phyloP scores from a whole-genome alignment of 345 rosid species.

The Moricandia arvensis region DNA sequence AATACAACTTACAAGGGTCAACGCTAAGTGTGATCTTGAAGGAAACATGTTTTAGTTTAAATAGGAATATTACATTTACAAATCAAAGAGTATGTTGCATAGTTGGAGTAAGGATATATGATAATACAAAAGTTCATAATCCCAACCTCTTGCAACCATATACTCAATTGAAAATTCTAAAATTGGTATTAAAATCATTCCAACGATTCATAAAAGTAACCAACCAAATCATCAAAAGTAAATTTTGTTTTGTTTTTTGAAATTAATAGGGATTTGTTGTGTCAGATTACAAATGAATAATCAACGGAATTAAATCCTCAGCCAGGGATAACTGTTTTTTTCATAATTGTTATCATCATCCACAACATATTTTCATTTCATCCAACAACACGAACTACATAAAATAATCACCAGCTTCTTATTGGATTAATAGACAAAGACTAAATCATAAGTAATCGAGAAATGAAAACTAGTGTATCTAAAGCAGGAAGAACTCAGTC shows the following conservation, averaged over 20 bases:
- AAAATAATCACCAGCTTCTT: slow-evolving; percentile 7
- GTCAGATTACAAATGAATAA: slow-evolving; percentile 23
- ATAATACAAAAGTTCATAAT: no score
- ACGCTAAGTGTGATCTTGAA: no score
- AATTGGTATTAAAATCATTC: neutral
- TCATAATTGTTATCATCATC: slow-evolving; percentile 15
- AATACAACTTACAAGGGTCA: no score
- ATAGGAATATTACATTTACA: no score
- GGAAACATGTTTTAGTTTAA: no score
- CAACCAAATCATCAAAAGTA: neutral
- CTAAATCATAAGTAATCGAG: neutral
- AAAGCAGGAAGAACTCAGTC: slow-evolving; percentile 61
- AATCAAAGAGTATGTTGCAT: no score
- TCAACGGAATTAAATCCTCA: slow-evolving; percentile 25
- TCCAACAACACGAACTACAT: neutral
- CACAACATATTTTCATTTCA: no score
- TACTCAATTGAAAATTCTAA: no score
- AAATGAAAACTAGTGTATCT: neutral
- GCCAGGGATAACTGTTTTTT: slow-evolving; percentile 31
- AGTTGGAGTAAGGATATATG: no score
- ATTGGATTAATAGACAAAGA: neutral
- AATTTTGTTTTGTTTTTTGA: no score
- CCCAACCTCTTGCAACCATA: no score
- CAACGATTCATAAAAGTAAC: neutral
- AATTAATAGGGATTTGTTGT: neutral